Evolutionary conservation across 2,329 filamentous ascomycete genomes (phyloP), one percentile per base, ranked within the genome.

Genomic region (Alternaria metachromatica): DNA sequence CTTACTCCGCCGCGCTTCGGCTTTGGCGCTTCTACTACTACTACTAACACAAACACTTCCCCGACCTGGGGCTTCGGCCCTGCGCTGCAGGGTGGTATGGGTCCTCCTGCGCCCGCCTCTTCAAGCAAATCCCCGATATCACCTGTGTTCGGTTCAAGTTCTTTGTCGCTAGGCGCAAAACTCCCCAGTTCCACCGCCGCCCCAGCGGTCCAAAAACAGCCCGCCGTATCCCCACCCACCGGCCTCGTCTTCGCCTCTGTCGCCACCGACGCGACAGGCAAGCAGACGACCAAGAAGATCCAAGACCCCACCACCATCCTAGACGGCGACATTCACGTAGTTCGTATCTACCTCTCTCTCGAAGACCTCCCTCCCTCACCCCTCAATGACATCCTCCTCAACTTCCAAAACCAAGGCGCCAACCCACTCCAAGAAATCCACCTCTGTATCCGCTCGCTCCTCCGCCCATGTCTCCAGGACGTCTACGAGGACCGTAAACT

Each of bases 391-490:
- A 49, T 63, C 0, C 15, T 30, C 26, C 12, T 26, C 5, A 20
- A 57, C 20, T 41, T 58, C 15, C 50, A 41, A 13, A 25, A 50
- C 5, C 30, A 54, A 11, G 10, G 21, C 21, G 3, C 10, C 3
- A 57, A 37, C 13, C 33, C 25, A 5, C n/a, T 58, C 3, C 28
- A 13, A 5, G 49, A 63, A 33, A 33, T 58, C 1, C 60, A 63
- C 10, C 21, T 66, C n/a, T 66, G 57, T 30, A n/a, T 58, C 33
- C 57, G 58, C 10, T 60, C 56, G 2, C 48, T 43, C 15, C 51
- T 61, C 18, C 64, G 30, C 21, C 46, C 43, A 2, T 59, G 28
- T 15, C 56, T 66, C n/a, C 60, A 58, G 41, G 48, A 54, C 21
- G 59, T 63, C 6, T 9, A 51, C 13, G 20, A 62, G 12, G 15